A percentile compares a stretch with the other conserved stretches of the same genome.
phyloP scores from a whole-genome alignment of 306 rosid genomes.

The Acacia melanoxylon region DNA sequence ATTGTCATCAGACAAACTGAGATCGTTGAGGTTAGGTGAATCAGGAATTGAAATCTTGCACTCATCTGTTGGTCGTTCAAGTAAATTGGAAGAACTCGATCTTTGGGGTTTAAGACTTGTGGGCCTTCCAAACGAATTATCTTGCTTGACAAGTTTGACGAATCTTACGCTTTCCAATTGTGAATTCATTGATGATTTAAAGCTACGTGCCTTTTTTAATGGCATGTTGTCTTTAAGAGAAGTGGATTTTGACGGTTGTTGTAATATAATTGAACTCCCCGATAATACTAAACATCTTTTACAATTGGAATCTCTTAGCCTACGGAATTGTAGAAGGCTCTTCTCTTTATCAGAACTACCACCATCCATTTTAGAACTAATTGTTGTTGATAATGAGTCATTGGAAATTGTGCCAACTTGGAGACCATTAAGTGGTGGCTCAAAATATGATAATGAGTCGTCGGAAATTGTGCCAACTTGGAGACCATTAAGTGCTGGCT shows the following conservation, averaged over 20 bases:
- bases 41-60: not conserved
- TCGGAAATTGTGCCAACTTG: not conserved
- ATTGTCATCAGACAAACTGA: not conserved
- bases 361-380: not conserved
- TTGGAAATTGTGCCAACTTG: not conserved
- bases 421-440: not conserved
- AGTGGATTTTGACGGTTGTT: rapidly evolving
- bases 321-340: not conserved
- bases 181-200: not conserved
- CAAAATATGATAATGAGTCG: too few relatives aligned
- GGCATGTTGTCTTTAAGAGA: not conserved
- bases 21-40: rapidly evolving
- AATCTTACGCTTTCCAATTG: not conserved
- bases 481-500: not conserved
- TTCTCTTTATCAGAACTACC: slow-evolving; percentile 13
- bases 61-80: not conserved
- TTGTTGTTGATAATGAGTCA: not conserved
- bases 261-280: not conserved
- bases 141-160: not conserved
- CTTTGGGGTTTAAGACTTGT: not conserved
- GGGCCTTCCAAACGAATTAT: not conserved
- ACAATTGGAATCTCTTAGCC: not conserved
- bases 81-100: not conserved
- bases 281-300: not conserved
- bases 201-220: not conserved